Evolutionary conservation across 2,329 filamentous ascomycete genomes (phyloP).

Genomic region (Colletotrichum cuscutae): DNA sequence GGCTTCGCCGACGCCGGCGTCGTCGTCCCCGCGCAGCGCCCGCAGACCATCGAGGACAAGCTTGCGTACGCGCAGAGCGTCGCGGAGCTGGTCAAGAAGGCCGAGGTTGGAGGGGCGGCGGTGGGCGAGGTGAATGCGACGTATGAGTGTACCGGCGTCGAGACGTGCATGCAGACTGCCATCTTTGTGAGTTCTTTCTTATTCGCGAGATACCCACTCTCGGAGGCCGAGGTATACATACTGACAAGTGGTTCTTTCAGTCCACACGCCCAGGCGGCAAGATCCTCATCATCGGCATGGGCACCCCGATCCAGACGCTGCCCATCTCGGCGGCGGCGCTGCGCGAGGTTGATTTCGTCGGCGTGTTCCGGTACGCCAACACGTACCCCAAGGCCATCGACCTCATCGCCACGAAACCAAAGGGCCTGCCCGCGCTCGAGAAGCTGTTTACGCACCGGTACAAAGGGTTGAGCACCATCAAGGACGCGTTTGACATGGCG

Average conservation of each 20-base stretch:
- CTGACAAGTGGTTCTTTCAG: slow-evolving; percentile 42
- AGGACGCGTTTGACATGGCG: slow-evolving; percentile 79
- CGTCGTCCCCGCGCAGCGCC: slow-evolving; percentile 59
- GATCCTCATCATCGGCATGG: slow-evolving; percentile 79
- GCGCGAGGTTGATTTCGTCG: slow-evolving; percentile 77
- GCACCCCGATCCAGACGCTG: slow-evolving; percentile 75
- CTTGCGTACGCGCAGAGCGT: slow-evolving; percentile 61
- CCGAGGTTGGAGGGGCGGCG: slow-evolving; percentile 51
- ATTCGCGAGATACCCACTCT: too few relatives aligned
- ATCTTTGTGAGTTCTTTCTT: slow-evolving; percentile 67
- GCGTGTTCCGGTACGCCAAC: slow-evolving; percentile 80
- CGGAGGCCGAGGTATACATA: too few relatives aligned
- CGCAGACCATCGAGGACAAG: slow-evolving; percentile 63
- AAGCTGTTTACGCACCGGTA: slow-evolving; percentile 79
- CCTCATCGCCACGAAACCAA: slow-evolving; percentile 58
- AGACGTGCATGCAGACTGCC: slow-evolving; percentile 77
- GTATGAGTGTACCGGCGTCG: slow-evolving; percentile 84
- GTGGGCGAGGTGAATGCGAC: slow-evolving; percentile 74
- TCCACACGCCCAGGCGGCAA: slow-evolving; percentile 74
- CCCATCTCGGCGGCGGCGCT: slow-evolving; percentile 75
- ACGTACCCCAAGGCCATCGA: slow-evolving; percentile 71
- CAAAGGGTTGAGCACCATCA: slow-evolving; percentile 69
- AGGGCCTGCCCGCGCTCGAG: slow-evolving; percentile 70
- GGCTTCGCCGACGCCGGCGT: slow-evolving; percentile 65
- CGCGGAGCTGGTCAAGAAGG: slow-evolving; percentile 54